These are phyloP conservation scores for Magnolia kwangsiensis DNA, from an alignment of 164 flowering plant genomes.

Conservation along the genomic window DNA sequence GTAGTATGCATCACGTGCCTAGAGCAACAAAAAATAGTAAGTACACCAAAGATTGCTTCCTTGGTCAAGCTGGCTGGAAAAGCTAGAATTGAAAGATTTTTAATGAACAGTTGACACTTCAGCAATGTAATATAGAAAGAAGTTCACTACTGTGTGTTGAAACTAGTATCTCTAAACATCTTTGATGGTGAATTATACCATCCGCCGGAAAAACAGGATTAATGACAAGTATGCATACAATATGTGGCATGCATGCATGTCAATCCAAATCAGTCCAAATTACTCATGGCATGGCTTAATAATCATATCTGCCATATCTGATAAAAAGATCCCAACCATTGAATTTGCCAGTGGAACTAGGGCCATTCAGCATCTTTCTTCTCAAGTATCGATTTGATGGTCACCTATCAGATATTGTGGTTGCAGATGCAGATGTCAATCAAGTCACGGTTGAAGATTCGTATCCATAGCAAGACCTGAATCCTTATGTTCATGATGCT, in stretches of 20 bases:
- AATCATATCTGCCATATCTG: no score
- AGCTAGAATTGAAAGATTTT: not conserved
- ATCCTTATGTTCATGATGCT: no score
- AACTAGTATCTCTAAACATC: not conserved
- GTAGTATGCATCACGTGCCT: slow-evolving; percentile 93
- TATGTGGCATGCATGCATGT: not conserved
- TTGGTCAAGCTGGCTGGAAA: not conserved
- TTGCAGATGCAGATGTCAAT: no score
- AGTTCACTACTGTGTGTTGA: not conserved
- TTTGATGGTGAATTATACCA: not conserved
- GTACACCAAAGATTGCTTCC: not conserved
- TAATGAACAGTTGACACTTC: not conserved
- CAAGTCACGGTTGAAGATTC: no score
- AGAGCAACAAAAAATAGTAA: slow-evolving; percentile 1
- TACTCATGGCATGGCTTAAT: no score
- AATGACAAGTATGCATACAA: not conserved
- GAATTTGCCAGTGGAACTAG: no score
- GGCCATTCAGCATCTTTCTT: no score
- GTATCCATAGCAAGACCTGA: no score
- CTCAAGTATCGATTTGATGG: no score
- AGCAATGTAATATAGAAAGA: not conserved
- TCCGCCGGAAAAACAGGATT: not conserved
- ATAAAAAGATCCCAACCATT: no score
- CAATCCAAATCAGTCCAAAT: not conserved
- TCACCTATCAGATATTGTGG: no score